phyloP scores from a whole-genome alignment of 1,284 basidiomycete species.

The Apiotrichum sp. region DNA sequence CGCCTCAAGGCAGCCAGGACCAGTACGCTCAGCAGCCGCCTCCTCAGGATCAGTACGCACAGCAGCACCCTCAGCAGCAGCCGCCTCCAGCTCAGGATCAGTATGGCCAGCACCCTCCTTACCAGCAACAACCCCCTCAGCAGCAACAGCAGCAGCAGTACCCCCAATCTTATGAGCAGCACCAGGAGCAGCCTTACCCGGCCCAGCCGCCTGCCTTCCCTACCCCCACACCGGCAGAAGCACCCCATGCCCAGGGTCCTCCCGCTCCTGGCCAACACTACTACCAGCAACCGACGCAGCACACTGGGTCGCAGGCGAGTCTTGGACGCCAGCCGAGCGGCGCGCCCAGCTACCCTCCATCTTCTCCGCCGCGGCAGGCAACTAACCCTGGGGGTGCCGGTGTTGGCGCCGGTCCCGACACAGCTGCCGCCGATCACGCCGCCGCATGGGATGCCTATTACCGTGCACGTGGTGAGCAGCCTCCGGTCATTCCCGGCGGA shows the following conservation, averaged over 20 bases:
- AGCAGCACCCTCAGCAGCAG: conserved; percentile 3
- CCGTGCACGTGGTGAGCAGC: conserved; percentile 20
- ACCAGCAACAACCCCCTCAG: background rate
- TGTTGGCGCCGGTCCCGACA: conserved; percentile 27
- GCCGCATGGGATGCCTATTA: conserved; percentile 47
- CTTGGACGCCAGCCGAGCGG: conserved; percentile 8
- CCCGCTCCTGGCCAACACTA: background rate
- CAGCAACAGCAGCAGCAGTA: conserved; percentile 9
- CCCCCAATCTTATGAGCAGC: conserved; percentile 3
- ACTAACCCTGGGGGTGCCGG: conserved; percentile 36
- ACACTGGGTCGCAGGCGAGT: conserved; percentile 1
- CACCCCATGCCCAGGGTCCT: conserved; percentile 11
- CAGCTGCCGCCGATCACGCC: conserved; percentile 28
- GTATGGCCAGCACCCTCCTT: conserved; percentile 12
- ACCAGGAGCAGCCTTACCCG: conserved; percentile 1
- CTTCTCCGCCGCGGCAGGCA: conserved; percentile 18
- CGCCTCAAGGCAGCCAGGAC: conserved; percentile 1
- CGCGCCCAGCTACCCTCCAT: conserved; percentile 25
- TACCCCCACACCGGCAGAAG: conserved; percentile 11
- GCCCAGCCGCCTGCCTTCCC: conserved; percentile 3
- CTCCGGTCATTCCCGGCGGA: conserved; percentile 2
- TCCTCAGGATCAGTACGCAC: conserved; percentile 2
- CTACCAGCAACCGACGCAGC: conserved; percentile 7
- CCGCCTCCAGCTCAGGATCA: conserved; percentile 17
- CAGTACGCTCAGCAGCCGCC: conserved; percentile 16